A percentile compares a stretch with the other conserved stretches of the same genome.
Evolutionary conservation across 75 land plant genomes (phyloP).

Genomic region (Picea glauca): DNA sequence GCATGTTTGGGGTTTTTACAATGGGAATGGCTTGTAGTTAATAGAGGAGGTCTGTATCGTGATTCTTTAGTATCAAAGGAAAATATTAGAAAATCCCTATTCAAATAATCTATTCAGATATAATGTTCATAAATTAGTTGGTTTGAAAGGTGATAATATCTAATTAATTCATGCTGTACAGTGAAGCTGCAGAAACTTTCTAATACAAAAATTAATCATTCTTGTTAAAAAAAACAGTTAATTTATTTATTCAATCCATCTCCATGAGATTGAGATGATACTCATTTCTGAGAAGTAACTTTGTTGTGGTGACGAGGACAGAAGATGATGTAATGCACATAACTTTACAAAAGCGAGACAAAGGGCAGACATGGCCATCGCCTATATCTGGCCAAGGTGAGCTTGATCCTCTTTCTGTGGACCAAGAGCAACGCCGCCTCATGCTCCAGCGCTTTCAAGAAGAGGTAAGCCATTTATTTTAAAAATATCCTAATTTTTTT

Average conservation of each 20-base stretch:
- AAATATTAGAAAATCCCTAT: too few species aligned
- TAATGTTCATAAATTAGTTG: too few species aligned
- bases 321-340: conserved; percentile 94
- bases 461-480: conserved; percentile 55
- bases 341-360: conserved; percentile 84
- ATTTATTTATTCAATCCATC: background rate
- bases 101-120: background rate
- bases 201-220: too few species aligned
- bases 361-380: conserved; percentile 93
- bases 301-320: conserved; percentile 16
- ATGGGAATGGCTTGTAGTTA: background rate
- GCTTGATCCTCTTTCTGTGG: conserved; percentile 76
- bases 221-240: too few species aligned
- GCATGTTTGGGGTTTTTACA: background rate
- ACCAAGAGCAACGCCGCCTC: conserved; percentile 92
- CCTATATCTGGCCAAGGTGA: conserved; percentile 81
- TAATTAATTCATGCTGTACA: too few species aligned
- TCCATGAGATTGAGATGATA: background rate
- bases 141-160: too few species aligned
- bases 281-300: background rate
- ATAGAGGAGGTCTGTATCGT: background rate
- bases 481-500: too few species aligned
- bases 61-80: too few species aligned
- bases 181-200: too few species aligned
- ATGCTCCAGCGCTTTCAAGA: conserved; percentile 98